Conservation (phyloP, 1,284 basidiomycete genomes). For the Schizophyllum amplum region DNA sequence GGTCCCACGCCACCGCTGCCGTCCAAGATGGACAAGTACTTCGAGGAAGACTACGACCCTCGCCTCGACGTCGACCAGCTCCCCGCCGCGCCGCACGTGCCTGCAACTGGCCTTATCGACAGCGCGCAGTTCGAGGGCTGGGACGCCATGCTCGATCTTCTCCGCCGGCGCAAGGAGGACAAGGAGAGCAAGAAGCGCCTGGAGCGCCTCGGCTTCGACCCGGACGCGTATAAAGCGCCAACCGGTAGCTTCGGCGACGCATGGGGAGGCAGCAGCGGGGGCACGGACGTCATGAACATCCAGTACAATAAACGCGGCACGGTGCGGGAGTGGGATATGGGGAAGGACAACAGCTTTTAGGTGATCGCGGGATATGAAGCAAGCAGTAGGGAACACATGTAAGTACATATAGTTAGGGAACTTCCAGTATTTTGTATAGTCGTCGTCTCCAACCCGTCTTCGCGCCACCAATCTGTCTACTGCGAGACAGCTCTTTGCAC, state of each 20-base stretch:
- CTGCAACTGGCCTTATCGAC: slow-evolving; percentile 66
- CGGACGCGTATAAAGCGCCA: slow-evolving; percentile 32
- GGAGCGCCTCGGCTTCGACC: slow-evolving; percentile 51
- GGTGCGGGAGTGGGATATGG: slow-evolving; percentile 87
- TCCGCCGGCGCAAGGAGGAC: slow-evolving; percentile 66
- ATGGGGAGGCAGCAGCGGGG: slow-evolving; percentile 25
- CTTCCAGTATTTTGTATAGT: background rate
- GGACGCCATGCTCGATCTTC: slow-evolving; percentile 84
- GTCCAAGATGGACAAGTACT: slow-evolving; percentile 96
- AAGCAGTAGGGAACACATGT: background rate
- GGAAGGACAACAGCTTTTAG: slow-evolving; percentile 48
- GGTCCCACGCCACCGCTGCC: slow-evolving; percentile 37
- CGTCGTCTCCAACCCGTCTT: background rate
- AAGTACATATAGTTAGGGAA: background rate
- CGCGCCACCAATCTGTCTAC: background rate
- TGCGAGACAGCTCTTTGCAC: slow-evolving; percentile 45
- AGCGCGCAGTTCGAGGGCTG: slow-evolving; percentile 75
- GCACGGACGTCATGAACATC: slow-evolving; percentile 65
- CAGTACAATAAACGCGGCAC: slow-evolving; percentile 78
- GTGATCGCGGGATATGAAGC: background rate
- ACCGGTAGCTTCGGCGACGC: slow-evolving; percentile 25
- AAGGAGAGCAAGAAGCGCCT: slow-evolving; percentile 72
- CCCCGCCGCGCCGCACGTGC: slow-evolving; percentile 49
- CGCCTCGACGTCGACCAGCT: slow-evolving; percentile 76
- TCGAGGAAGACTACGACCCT: slow-evolving; percentile 80